These are phyloP conservation scores for Colletotrichum horii DNA, from an alignment of 2,329 filamentous ascomycete genomes.

Conservation along the genomic window DNA sequence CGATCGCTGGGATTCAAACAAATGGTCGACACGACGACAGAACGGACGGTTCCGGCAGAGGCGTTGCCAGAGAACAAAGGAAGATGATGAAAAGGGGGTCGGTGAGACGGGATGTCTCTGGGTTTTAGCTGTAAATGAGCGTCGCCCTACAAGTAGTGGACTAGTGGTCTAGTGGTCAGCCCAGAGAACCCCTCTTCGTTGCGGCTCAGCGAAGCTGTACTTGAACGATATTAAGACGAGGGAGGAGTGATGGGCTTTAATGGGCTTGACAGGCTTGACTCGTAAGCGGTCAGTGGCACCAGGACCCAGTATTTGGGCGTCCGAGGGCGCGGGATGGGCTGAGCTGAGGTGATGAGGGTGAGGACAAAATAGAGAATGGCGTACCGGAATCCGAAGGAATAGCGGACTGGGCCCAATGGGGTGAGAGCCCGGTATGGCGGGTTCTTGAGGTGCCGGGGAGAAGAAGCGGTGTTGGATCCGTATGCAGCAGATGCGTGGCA, in stretches of 20 bases:
- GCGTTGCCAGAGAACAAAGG: constrained; percentile 16
- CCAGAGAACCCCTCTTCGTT: constrained; percentile 1
- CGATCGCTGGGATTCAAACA: constrained; percentile 1
- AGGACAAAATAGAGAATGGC: background rate
- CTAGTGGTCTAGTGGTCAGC: constrained; percentile 8
- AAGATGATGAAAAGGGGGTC: background rate
- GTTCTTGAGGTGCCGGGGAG: background rate
- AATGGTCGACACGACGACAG: constrained; percentile 11
- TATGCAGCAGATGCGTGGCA: background rate
- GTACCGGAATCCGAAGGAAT: background rate
- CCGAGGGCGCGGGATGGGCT: constrained; percentile 6
- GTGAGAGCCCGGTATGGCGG: background rate
- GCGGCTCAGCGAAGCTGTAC: constrained; percentile 7
- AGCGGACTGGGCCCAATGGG: background rate
- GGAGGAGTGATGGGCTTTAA: background rate
- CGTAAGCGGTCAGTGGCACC: constrained; percentile 3
- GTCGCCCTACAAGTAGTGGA: constrained; percentile 2
- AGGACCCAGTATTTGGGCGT: background rate
- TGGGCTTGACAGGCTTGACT: constrained; percentile 1
- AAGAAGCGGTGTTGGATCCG: constrained; percentile 1
- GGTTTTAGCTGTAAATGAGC: constrained; percentile 1
- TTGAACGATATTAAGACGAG: background rate
- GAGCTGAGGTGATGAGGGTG: background rate
- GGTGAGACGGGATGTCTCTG: constrained; percentile 1
- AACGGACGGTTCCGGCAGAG: constrained; percentile 7